Conservation (phyloP, 2,329 filamentous ascomycete species). For the Ascochyta rabiei region DNA sequence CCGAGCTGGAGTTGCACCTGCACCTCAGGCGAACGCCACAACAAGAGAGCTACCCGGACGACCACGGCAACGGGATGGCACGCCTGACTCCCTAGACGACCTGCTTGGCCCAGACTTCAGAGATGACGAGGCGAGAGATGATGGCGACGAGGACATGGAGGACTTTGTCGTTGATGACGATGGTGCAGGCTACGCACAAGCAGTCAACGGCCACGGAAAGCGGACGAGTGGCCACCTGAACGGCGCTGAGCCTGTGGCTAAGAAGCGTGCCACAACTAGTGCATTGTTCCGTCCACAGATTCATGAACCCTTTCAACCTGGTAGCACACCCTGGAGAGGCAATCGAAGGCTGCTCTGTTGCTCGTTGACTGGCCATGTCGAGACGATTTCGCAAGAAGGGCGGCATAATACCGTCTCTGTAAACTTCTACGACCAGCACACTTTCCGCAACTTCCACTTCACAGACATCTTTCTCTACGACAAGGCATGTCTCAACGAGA, state of each 20-base stretch:
- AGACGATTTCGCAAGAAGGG: slow-evolving; percentile 94
- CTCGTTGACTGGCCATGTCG: slow-evolving; percentile 92
- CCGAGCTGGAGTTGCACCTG: slow-evolving; percentile 68
- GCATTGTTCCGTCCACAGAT: slow-evolving; percentile 65
- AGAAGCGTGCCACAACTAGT: slow-evolving; percentile 58
- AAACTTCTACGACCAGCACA: slow-evolving; percentile 95
- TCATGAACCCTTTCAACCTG: slow-evolving; percentile 89
- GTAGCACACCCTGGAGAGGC: slow-evolving; percentile 93
- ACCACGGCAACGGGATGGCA: slow-evolving; percentile 61
- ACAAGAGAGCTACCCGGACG: slow-evolving; percentile 59
- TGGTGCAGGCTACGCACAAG: slow-evolving; percentile 80
- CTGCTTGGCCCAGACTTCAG: slow-evolving; percentile 70
- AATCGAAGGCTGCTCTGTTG: slow-evolving; percentile 92
- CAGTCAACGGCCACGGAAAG: slow-evolving; percentile 67
- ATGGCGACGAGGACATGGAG: slow-evolving; percentile 57
- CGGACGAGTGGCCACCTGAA: slow-evolving; percentile 59
- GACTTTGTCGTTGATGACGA: slow-evolving; percentile 96
- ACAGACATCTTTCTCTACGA: slow-evolving; percentile 96
- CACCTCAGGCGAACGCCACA: slow-evolving; percentile 58
- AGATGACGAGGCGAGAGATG: slow-evolving; percentile 54
- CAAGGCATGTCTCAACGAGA: slow-evolving; percentile 87
- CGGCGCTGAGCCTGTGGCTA: slow-evolving; percentile 53
- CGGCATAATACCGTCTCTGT: slow-evolving; percentile 89
- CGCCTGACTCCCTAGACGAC: slow-evolving; percentile 79
- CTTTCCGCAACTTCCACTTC: slow-evolving; percentile 94